phyloP scores from a whole-genome alignment of 2,329 filamentous ascomycete genomes.

The Achaetomium macrosporum region DNA sequence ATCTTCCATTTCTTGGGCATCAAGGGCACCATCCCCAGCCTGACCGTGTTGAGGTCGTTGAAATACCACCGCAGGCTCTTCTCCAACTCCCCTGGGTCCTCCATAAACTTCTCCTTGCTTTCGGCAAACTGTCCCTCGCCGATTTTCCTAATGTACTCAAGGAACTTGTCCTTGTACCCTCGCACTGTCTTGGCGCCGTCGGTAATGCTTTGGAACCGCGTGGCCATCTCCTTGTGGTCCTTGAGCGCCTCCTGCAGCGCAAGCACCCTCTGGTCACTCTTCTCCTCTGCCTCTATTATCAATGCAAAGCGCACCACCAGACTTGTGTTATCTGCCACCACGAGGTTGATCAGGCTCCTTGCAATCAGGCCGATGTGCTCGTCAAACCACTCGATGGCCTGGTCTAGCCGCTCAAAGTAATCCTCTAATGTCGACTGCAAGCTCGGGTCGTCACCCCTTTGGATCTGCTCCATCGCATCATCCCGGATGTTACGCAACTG shows the following conservation, averaged over 20 bases:
- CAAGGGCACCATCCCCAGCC: slow-evolving; percentile 81
- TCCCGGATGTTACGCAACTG: slow-evolving; percentile 89
- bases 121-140: slow-evolving; percentile 69
- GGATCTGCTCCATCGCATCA: slow-evolving; percentile 94
- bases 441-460: slow-evolving; percentile 64
- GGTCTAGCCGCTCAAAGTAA: slow-evolving; percentile 81
- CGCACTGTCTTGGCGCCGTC: slow-evolving; percentile 86
- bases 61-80: slow-evolving; percentile 95
- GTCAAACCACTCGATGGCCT: slow-evolving; percentile 90
- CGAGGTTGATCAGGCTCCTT: slow-evolving; percentile 80
- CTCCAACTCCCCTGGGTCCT: slow-evolving; percentile 75
- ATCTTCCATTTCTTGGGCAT: slow-evolving; percentile 98
- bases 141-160: slow-evolving; percentile 69
- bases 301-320: slow-evolving; percentile 87
- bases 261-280: slow-evolving; percentile 85
- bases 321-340: slow-evolving; percentile 80
- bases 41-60: slow-evolving; percentile 93
- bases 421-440: slow-evolving; percentile 80
- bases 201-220: slow-evolving; percentile 90
- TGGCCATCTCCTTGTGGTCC: slow-evolving; percentile 91
- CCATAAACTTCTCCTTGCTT: slow-evolving; percentile 68
- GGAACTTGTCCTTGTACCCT: slow-evolving; percentile 95
- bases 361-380: slow-evolving; percentile 86
- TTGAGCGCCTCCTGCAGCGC: slow-evolving; percentile 91
- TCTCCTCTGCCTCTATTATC: slow-evolving; percentile 92